A percentile compares a stretch with the other conserved stretches of the same genome.
phyloP scores from a whole-genome alignment of 2,329 filamentous ascomycete genomes.

The Calonectria pseudoreteaudii region DNA sequence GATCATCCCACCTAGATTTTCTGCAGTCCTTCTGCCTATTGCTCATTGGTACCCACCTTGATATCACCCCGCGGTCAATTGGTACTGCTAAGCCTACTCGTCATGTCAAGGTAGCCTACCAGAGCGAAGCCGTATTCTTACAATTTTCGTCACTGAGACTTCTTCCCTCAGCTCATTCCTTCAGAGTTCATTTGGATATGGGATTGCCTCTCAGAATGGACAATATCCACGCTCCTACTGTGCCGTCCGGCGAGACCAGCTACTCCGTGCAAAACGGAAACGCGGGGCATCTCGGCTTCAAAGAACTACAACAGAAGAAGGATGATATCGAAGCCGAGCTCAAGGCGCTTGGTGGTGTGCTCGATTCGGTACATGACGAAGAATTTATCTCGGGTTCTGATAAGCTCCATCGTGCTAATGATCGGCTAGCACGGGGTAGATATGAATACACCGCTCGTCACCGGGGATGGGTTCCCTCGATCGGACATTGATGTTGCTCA shows the following conservation, averaged over 20 bases:
- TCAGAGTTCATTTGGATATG: conserved; percentile 15
- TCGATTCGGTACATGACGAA: conserved; percentile 83
- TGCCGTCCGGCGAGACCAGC: conserved; percentile 80
- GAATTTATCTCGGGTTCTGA: conserved; percentile 5
- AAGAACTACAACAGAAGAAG: conserved; percentile 86
- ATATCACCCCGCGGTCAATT: background rate
- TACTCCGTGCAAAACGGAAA: conserved; percentile 70
- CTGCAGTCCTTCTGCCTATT: background rate
- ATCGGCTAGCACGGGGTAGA: conserved; percentile 82
- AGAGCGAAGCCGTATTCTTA: background rate
- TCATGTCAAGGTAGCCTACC: conserved; percentile 33
- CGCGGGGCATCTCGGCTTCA: conserved; percentile 74
- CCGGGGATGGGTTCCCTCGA: conserved; percentile 90
- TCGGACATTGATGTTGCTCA: conserved; percentile 95
- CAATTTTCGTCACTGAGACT: background rate
- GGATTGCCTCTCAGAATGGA: conserved; percentile 55
- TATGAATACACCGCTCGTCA: conserved; percentile 90
- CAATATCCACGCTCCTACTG: conserved; percentile 69
- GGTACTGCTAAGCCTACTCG: conserved; percentile 22
- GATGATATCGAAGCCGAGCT: conserved; percentile 88
- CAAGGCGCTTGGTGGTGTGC: conserved; percentile 82
- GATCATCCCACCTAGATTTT: background rate
- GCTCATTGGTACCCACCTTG: background rate
- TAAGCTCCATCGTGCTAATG: conserved; percentile 33
- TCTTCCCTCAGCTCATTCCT: background rate